phyloP scores from a whole-genome alignment of 2,329 filamentous ascomycete genomes.

The Claviceps purpurea region DNA sequence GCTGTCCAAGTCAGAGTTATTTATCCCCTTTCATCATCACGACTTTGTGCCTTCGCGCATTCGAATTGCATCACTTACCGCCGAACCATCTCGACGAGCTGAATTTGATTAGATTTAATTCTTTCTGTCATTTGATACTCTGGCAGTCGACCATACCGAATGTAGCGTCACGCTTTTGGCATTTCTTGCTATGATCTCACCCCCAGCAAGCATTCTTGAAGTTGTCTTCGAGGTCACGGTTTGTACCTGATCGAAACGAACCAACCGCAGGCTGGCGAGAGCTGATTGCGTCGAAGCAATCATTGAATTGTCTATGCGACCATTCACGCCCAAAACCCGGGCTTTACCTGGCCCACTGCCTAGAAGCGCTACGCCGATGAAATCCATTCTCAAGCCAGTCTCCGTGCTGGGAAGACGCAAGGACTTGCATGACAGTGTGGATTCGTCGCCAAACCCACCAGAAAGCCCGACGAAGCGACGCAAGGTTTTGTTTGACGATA shows the following conservation, averaged over 20 bases:
- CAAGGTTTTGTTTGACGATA: slow-evolving; percentile 46
- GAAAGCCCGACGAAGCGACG: slow-evolving; percentile 38
- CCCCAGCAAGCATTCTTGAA: background rate
- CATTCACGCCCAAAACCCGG: slow-evolving; percentile 22
- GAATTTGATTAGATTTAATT: background rate
- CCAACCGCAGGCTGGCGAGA: too few relatives aligned
- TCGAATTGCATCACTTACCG: background rate
- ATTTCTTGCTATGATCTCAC: background rate
- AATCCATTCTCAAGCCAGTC: slow-evolving; percentile 38
- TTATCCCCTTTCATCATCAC: slow-evolving; percentile 7
- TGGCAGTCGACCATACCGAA: background rate
- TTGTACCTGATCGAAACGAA: background rate
- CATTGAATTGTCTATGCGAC: slow-evolving; percentile 13
- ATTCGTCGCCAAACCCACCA: slow-evolving; percentile 21
- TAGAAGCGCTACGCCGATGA: slow-evolving; percentile 29
- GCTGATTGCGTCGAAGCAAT: background rate
- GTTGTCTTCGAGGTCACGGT: background rate
- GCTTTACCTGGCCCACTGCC: slow-evolving; percentile 19
- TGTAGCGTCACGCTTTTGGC: background rate
- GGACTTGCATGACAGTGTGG: slow-evolving; percentile 28
- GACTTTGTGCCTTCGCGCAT: background rate
- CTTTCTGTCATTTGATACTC: background rate
- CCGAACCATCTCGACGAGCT: background rate
- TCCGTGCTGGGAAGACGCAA: slow-evolving; percentile 32
- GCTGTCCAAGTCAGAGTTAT: background rate